Percentiles rank a stretch among this genome's conserved stretches.
phyloP scores from a whole-genome alignment of 768 basidiomycete genomes.

The Solioccasus polychromus region DNA sequence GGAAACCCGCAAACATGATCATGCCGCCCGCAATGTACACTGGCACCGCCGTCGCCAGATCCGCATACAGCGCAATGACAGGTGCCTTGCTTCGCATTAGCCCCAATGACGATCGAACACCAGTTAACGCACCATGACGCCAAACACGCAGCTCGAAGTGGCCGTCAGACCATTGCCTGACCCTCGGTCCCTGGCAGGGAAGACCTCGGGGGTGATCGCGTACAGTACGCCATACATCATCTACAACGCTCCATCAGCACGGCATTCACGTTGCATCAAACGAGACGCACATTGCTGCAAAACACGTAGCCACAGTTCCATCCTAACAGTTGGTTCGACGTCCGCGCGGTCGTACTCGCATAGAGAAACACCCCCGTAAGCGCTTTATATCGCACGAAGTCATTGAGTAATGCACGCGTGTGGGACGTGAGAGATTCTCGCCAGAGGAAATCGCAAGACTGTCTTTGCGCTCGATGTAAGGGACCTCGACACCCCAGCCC shows the following conservation, averaged over 20 bases:
- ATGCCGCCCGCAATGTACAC: conserved; percentile 71
- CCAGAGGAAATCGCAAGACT: conserved; percentile 63
- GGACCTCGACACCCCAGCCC: conserved; percentile 67
- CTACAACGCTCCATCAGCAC: conserved; percentile 25
- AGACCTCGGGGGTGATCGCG: conserved; percentile 66
- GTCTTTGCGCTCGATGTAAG: conserved; percentile 61
- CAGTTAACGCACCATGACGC: conserved; percentile 59
- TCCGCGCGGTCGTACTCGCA: conserved; percentile 69
- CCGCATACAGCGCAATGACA: conserved; percentile 67
- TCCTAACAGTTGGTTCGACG: conserved; percentile 63
- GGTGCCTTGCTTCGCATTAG: too few relatives aligned
- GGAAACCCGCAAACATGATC: conserved; percentile 54
- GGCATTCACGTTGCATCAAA: background rate
- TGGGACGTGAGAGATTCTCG: conserved; percentile 34
- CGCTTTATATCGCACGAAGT: conserved; percentile 47
- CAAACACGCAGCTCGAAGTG: conserved; percentile 61
- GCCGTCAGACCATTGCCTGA: conserved; percentile 68
- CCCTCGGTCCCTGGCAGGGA: conserved; percentile 69
- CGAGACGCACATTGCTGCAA: conserved; percentile 49
- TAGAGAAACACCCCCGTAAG: conserved; percentile 76
- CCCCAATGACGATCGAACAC: background rate
- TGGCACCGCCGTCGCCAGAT: conserved; percentile 61
- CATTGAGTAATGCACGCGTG: conserved; percentile 39
- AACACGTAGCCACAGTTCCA: conserved; percentile 83
- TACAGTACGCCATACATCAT: conserved; percentile 79